Evolutionary conservation across 2,329 filamentous ascomycete species (phyloP).

Genomic region (Cercospora sojina): DNA sequence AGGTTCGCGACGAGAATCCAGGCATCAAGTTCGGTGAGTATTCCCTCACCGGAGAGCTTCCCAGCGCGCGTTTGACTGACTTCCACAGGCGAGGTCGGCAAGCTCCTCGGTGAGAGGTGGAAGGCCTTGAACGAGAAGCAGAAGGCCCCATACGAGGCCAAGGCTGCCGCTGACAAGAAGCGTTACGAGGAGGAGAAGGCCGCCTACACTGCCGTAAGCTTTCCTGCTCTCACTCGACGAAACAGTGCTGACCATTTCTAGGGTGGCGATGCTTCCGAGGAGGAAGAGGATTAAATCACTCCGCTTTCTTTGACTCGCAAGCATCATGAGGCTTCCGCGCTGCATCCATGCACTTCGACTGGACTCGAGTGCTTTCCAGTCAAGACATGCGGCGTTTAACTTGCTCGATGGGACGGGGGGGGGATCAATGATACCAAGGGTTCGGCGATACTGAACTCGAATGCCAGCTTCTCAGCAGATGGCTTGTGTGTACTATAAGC

Average conservation of each 20-base stretch:
- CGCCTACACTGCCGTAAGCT: slow-evolving; percentile 74
- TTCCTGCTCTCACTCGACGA: neutral
- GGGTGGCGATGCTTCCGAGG: slow-evolving; percentile 41
- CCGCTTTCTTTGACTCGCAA: neutral
- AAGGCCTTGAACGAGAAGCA: slow-evolving; percentile 95
- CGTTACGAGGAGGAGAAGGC: slow-evolving; percentile 98
- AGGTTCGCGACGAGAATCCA: slow-evolving; percentile 96
- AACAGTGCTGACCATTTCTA: slow-evolving; percentile 28
- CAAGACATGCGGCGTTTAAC: slow-evolving; percentile 21
- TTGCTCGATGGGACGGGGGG: slow-evolving; percentile 22
- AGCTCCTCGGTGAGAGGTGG: slow-evolving; percentile 97
- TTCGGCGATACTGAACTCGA: slow-evolving; percentile 16
- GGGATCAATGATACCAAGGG: slow-evolving; percentile 28
- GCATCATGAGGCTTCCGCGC: neutral
- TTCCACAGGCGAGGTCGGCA: slow-evolving; percentile 80
- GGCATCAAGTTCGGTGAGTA: slow-evolving; percentile 87
- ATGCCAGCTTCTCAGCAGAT: slow-evolving; percentile 24
- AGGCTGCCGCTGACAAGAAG: slow-evolving; percentile 98
- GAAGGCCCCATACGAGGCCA: slow-evolving; percentile 89
- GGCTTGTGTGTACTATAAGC: slow-evolving; percentile 25
- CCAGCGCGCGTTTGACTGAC: slow-evolving; percentile 3
- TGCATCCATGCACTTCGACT: slow-evolving; percentile 3
- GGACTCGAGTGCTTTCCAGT: slow-evolving; percentile 3
- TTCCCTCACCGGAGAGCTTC: neutral
- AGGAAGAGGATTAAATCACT: slow-evolving; percentile 39